Base-by-base conservation (phyloP, 345 rosid species). In the Psidium friedrichsthalianum region DNA sequence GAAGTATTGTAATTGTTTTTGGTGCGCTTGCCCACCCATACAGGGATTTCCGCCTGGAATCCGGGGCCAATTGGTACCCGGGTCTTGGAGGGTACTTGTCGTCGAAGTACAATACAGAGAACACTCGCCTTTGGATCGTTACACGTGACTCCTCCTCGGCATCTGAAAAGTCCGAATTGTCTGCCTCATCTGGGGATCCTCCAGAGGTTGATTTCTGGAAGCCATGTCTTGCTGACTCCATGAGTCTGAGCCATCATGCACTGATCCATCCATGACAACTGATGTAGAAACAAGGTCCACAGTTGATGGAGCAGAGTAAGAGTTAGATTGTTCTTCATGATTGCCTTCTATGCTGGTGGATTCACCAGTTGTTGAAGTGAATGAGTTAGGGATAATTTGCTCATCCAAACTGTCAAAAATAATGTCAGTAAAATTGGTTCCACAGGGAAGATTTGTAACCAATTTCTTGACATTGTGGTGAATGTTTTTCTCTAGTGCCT, bases 21-120 rank as follows among this genome's bases (percentile, higher is more conserved):
- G 82, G 88, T 87, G 78, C 86, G 74, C 49, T 90, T 85, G 14
- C 90, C 91, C 25, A 47, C 83, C 91, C 92, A 89, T 32, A 80
- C 86, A 9, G 93, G 93, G 59, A 93, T 58, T 83, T 91, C 89
- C 25, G 93, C 93, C 85, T 91, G 93, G 85, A 91, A 93, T 82
- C 86, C 83, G 7, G 90, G 90, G 54, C 93, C 93, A 8, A 93
- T 18, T 5, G 93, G 94, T 76, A 91, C 87, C 84, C 82, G 11
- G 90, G 64, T 74, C 87, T 87, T 42, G 83, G 74, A 40, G 51
- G 74, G n/a, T 55, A 54, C 53, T 86, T 88, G 56, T 74, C 85
- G 55, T 83, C 82, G 20, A 51, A 36, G 40, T 32, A 42, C 80
- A 89, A 40, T 11, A 78, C 55, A 36, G 54, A 56, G 81, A 83